Base-by-base conservation (phyloP, 768 basidiomycete genomes). In the Tephrocybe rancida region DNA sequence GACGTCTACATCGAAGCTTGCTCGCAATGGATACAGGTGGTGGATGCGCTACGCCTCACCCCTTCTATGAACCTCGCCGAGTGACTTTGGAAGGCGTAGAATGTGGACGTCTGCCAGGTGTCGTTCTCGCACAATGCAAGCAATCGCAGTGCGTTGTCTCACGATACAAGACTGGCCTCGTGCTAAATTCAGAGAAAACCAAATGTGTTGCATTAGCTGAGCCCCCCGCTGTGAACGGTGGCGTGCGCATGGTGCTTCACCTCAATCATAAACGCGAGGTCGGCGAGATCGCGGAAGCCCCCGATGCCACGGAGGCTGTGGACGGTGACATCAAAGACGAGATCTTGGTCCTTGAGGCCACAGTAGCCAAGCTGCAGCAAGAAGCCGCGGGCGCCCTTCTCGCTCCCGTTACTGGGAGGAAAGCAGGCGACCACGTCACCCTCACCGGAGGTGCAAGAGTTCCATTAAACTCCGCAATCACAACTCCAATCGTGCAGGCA, bases 61-160 rank as follows among this genome's bases (percentile, higher is more conserved):
- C 60, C 16, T 63, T 61, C 48, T 42, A 54, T 42, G 52, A 58
- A 26, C 48, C 58, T 19, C 27, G 67, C 63, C 46, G 61, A 57
- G 10, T 64, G 63, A 52, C 61, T 65, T 38, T 64, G 61, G 21
- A 65, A 61, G 30, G 67, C 61, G 19, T 65, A 58, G 47, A 61
- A 45, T 61, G 70, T 25, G 44, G 50, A 25, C 57, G 39, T 19
- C 57, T 61, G 24, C 55, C 55, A 19, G 56, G 56, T 27, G 56
- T 61, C n/a, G 14, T 58, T 26, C 10, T 3, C 14, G 43, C 52
- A 13, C 21, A 25, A 1, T 61, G 60, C 41, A 21, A 8, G n/a
- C 11, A 47, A 5, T 61, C 60, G 1, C 26, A 24, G 26, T 61
- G 60, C 30, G 30, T 55, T 29, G 39, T 61, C 27, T 55, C 50